Conservation (phyloP, 495 filamentous ascomycete genomes). For the Xylaria intraflava region DNA sequence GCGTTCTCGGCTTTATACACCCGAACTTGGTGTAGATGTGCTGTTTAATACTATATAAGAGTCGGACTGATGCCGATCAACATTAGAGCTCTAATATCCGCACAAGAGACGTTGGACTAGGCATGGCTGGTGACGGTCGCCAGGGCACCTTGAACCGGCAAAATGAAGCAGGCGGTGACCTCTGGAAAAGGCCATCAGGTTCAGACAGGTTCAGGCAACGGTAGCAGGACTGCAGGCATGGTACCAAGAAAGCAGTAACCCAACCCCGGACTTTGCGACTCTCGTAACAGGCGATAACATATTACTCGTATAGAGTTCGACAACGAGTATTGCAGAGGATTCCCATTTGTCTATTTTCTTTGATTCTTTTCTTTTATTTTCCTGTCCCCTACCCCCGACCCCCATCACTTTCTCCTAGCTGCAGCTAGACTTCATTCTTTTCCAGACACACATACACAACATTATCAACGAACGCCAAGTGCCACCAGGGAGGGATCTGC, state of each 20-base stretch:
- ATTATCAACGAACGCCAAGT: not conserved
- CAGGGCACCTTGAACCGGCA: not conserved
- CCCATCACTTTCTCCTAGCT: not conserved
- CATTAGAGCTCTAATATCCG: slow-evolving; percentile 4
- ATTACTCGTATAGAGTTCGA: slow-evolving; percentile 13
- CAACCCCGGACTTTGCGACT: slow-evolving; percentile 3
- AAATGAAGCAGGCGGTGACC: slow-evolving; percentile 1
- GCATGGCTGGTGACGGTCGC: slow-evolving; percentile 2
- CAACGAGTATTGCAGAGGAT: not conserved
- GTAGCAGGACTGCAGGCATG: slow-evolving; percentile 5
- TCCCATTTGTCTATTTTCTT: slow-evolving; percentile 9
- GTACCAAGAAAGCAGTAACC: not conserved
- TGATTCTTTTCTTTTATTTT: slow-evolving; percentile 11
- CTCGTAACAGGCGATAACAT: slow-evolving; percentile 1
- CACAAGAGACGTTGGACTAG: slow-evolving; percentile 1
- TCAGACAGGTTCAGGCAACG: not conserved
- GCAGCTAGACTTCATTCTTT: slow-evolving; percentile 1
- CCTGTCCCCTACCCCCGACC: slow-evolving; percentile 2
- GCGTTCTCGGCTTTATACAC: slow-evolving; percentile 39
- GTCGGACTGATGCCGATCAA: slow-evolving; percentile 5
- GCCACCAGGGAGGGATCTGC: not conserved
- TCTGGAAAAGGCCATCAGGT: slow-evolving; percentile 6
- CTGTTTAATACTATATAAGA: slow-evolving; percentile 35
- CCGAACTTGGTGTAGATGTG: slow-evolving; percentile 35
- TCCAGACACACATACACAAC: slow-evolving; percentile 2